phyloP scores from a whole-genome alignment of 148 eudicot species.

The Rhododendron griersonianum region DNA sequence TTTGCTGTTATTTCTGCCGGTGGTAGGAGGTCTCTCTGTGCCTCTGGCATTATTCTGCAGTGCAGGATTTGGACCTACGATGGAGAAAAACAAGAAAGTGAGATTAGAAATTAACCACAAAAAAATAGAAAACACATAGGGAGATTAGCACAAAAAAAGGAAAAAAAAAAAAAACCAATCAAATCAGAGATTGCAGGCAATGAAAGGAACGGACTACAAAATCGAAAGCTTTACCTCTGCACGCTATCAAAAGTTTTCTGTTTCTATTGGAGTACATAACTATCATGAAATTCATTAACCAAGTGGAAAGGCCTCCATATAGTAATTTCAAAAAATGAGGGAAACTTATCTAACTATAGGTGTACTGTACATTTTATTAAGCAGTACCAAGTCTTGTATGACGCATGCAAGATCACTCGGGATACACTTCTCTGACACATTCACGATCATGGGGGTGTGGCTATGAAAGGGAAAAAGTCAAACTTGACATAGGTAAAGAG shows the following conservation, averaged over 20 bases:
- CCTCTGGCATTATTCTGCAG: constrained; percentile 25
- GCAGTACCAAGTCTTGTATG: background rate
- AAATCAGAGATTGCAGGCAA: background rate
- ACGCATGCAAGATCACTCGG: background rate
- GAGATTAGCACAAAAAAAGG: background rate
- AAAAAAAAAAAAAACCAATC: background rate
- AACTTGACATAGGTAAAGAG: background rate
- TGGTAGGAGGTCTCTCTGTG: constrained; percentile 11
- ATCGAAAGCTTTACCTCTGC: background rate
- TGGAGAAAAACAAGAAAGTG: background rate
- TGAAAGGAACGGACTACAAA: background rate
- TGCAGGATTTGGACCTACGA: constrained; percentile 30
- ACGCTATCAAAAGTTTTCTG: background rate
- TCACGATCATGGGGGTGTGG: background rate
- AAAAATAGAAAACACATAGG: background rate
- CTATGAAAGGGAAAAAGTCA: background rate
- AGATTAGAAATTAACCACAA: background rate
- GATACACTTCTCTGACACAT: background rate
- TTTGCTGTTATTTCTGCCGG: constrained; percentile 14
- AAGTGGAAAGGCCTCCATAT: background rate
- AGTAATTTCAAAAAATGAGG: background rate
- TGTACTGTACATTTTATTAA: background rate
- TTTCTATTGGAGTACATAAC: background rate
- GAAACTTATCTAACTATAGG: background rate
- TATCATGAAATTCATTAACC: background rate